Evolutionary conservation across 2,329 filamentous ascomycete species (phyloP), one percentile per base, ranked within the genome.

Genomic region (Karstenula rhodostoma): DNA sequence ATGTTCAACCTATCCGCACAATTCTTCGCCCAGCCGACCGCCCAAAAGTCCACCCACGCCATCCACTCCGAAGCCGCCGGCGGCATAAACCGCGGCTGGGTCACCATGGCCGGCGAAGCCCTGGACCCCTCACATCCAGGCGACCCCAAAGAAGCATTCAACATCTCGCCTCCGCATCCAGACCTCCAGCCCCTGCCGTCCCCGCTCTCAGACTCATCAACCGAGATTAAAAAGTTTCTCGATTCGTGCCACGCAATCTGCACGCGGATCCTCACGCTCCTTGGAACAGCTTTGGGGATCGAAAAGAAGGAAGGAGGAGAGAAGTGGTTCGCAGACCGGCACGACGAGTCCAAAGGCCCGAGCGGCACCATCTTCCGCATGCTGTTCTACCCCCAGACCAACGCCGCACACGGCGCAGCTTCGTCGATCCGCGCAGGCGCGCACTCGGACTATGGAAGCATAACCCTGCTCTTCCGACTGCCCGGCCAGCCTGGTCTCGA

Each of bases 61-160:
- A 96, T 97, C 64, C 84, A 88, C 69, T 87, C 88, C 29, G 85
- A 85, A 51, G 75, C 75, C 62, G 80, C 79, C 0, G 75, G 75
- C 9, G 77, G 77, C 37, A 80, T 95, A 81, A 98, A 98, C 73
- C 87, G 89, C 44, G 95, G 94, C 60, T 99, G 94, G 93, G 87
- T 91, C 1, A 88, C 88, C 17, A 94, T 96, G 90, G 90, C 94
- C 71, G 87, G 88, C 13, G 94, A 99, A 80, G 94, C 90, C 0
- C 81, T 98, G 12, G 94, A 98, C 75, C 93, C 43, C 10, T 23
- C 33, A 65, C 93, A 25, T 89, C 83, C 89, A 33, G 92, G 92
- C 17, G 92, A 96, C 72, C 92, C 91, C 69, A 95, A 95, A 83
- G 91, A 95, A 73, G 93, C 90, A 40, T 94, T 98, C 84, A 99